Evolutionary conservation across 2,329 filamentous ascomycete genomes (phyloP), one percentile per base, ranked within the genome.

Genomic region (Trichoderma sp.): DNA sequence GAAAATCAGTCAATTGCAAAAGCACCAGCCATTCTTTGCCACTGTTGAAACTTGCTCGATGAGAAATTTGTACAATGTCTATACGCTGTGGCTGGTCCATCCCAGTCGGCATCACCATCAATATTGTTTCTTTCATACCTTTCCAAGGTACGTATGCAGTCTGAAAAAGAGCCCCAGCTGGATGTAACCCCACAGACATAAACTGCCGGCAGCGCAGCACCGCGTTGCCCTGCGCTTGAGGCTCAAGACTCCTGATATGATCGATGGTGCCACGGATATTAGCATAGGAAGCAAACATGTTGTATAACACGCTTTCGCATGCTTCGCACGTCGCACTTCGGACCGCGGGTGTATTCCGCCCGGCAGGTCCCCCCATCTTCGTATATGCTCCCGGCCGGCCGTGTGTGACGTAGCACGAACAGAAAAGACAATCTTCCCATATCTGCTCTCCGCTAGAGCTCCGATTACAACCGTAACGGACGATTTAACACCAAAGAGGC

Each of bases 181-280:
- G 56, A 60, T 39, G 70, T 60, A 67, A 67, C 70, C 39, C 47
- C 12, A 39, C 28, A 60, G 39, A 15, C 63, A 64, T 26, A 65
- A 26, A 30, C 63, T 47, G 30, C 62, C 64, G 51, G 51, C 51
- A 57, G 11, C 47, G 24, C 32, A 63, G n/a, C 43, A 64, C 14
- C 15, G n/a, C 30, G 24, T 43, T 24, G 34, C 28, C 36, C 28
- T n/a, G 15, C 11, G 6, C 15, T 62, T 36, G 57, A 28, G n/a
- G 32, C 47, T 24, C 43, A 26, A 43, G 28, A 53, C 39, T 66
- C 39, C 15, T 28, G 21, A 28, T 21, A 61, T 32, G 63, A n/a
- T 34, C 32, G 61, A 71, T 71, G 32, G 56, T 61, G n/a, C 24
- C n/a, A 53, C 47, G 21, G 47, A 57, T 21, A 71, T 62, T 36